Evolutionary conservation across 2,329 filamentous ascomycete species (phyloP).

Genomic region (Pseudogymnoascus sp.): DNA sequence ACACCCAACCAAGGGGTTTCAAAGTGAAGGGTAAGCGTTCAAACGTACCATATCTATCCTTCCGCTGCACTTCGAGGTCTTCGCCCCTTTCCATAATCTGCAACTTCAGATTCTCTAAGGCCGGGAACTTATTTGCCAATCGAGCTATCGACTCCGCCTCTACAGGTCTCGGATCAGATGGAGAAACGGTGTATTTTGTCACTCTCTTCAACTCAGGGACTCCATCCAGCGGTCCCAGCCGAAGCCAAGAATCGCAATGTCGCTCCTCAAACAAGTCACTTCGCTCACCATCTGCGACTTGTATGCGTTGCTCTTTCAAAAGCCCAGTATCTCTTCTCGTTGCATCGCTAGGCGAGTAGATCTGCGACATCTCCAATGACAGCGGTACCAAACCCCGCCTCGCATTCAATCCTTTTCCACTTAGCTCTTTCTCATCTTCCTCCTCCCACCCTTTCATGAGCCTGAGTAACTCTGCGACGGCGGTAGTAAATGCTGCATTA

Average conservation of each 20-base stretch:
- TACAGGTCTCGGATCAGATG: not conserved
- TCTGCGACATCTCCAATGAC: not conserved
- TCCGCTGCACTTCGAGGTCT: not conserved
- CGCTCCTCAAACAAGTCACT: slow-evolving; percentile 12
- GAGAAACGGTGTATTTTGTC: not conserved
- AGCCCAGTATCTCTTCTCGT: not conserved
- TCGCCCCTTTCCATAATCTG: not conserved
- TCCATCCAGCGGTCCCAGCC: not conserved
- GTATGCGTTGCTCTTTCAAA: not conserved
- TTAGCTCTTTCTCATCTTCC: not conserved
- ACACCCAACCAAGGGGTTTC: not conserved
- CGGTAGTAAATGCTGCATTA: slow-evolving; percentile 12
- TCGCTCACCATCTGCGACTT: slow-evolving; percentile 8
- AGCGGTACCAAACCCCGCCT: not conserved
- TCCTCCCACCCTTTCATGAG: slow-evolving; percentile 11
- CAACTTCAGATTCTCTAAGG: not conserved
- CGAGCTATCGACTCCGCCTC: not conserved
- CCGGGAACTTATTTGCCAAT: not conserved
- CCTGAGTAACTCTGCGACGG: slow-evolving; percentile 10
- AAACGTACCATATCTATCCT: slow-evolving; percentile 1
- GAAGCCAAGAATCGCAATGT: slow-evolving; percentile 14
- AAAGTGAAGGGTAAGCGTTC: not conserved
- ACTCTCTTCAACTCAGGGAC: slow-evolving; percentile 1
- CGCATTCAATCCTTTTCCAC: not conserved
- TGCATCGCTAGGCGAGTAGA: slow-evolving; percentile 14